Evolutionary conservation across 768 basidiomycete genomes (phyloP), one percentile per base, ranked within the genome.

Genomic region (Russula brevipes): DNA sequence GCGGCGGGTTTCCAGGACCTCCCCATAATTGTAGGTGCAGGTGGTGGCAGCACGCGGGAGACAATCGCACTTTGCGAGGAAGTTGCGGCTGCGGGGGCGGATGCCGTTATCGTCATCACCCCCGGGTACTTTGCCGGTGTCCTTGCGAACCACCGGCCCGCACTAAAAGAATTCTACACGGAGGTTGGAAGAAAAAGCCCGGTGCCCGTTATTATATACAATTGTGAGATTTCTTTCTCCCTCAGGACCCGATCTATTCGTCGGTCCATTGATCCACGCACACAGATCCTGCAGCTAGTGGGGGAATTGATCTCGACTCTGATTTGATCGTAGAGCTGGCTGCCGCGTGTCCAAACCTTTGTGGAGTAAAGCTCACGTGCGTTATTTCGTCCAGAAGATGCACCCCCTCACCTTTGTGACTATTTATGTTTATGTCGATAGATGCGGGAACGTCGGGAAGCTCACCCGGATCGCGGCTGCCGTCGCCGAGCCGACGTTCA

Each of bases 381-480:
- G 88, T 81, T 39, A 7, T 19, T 42, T 11, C 50, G 1, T 30
- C 14, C 30, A 6, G 33, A 52, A 33, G 35, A 14, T 30, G 45
- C 51, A 47, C 9, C 30, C 39, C 33, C 53, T 72, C 50, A 61
- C 54, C 60, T 4, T n/a, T 24, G 31, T 16, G 51, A 47, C 47
- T 38, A 47, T 42, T 31, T 17, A 45, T 41, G 6, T 42, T 31
- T 17, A 45, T 41, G 6, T 14, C 12, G 31, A 63, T 68, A 92
- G 90, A 47, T 96, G 94, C 70, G 93, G 90, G 35, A 91, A 89
- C 70, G 91, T 97, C 65, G 94, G 94, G 54, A 95, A 95, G 75
- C 80, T 95, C 68, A 90, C 91, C 35, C 82, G 94, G 68, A 88
- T 95, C 66, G 85, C 87, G 54, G 86, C 86, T 49, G 77, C 80